Evolutionary conservation across 108 stramenopile genomes (phyloP).

Genomic region (Poteriospumella lacustris): DNA sequence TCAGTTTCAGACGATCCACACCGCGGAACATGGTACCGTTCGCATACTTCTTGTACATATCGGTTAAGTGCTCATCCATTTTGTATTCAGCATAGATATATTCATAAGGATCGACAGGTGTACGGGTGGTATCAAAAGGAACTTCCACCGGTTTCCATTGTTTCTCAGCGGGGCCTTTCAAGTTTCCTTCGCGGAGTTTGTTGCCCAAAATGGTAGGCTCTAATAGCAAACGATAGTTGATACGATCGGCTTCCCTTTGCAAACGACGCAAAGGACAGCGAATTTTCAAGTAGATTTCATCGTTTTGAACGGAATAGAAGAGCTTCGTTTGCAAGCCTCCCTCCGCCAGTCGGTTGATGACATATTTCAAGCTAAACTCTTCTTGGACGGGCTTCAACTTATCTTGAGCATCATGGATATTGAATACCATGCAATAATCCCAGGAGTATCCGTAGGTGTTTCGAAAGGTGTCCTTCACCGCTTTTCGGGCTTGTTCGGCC

Average conservation of each 20-base stretch:
- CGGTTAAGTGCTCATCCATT: not conserved
- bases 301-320: slow-evolving; percentile 1
- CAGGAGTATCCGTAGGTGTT: slow-evolving; percentile 21
- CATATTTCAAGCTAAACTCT: not conserved
- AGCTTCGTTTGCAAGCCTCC: slow-evolving; percentile 25
- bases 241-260: slow-evolving; percentile 36
- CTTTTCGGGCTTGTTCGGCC: not conserved
- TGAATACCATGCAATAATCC: slow-evolving; percentile 1
- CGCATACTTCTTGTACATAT: slow-evolving; percentile 30
- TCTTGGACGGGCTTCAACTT: not conserved
- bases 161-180: not conserved
- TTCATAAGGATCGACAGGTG: slow-evolving; percentile 25
- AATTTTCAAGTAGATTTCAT: slow-evolving; percentile 41
- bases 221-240: not conserved
- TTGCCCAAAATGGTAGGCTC: not conserved
- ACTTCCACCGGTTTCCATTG: not conserved
- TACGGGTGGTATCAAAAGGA: not conserved
- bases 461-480: slow-evolving; percentile 23
- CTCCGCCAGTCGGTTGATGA: not conserved
- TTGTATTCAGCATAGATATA: slow-evolving; percentile 30
- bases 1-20: slow-evolving; percentile 43
- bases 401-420: not conserved
- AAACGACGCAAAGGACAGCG: slow-evolving; percentile 44
- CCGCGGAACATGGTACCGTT: slow-evolving; percentile 39
- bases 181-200: not conserved